Conservation (phyloP, 495 filamentous ascomycete species). For the Penicillium malachiteum region DNA sequence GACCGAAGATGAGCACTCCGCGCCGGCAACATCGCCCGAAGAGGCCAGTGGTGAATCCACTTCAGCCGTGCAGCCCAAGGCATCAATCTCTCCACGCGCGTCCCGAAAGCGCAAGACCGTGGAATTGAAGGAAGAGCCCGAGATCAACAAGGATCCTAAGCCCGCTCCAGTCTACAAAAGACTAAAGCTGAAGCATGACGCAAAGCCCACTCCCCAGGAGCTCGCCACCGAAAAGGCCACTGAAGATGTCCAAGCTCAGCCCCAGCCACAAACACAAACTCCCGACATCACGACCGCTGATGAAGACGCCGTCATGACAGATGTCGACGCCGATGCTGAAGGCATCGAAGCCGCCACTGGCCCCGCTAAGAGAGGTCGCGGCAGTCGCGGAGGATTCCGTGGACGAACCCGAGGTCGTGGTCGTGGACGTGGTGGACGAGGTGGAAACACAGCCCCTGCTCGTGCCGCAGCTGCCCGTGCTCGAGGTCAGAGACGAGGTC, state of each 20-base stretch:
- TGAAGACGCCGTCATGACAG: constrained; percentile 5
- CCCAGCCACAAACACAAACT: neutral
- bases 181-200: constrained; percentile 31
- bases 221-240: constrained; percentile 22
- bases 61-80: neutral
- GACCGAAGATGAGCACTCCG: constrained; percentile 3
- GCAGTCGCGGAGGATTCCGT: constrained; percentile 28
- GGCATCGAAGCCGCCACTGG: neutral
- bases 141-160: constrained; percentile 9
- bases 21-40: neutral
- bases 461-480: constrained; percentile 19
- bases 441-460: constrained; percentile 19
- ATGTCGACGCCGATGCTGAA: neutral
- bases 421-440: constrained; percentile 38
- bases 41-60: neutral
- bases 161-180: constrained; percentile 25
- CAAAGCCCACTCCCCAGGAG: constrained; percentile 9
- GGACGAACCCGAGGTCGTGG: constrained; percentile 32
- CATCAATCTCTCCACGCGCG: constrained; percentile 14
- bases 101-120: constrained; percentile 34
- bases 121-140: constrained; percentile 22
- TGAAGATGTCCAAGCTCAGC: neutral
- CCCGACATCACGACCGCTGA: constrained; percentile 14
- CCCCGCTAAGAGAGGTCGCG: constrained; percentile 30
- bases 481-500: constrained; percentile 27